These are phyloP conservation scores for Glaciozyma martinii DNA, from an alignment of 768 basidiomycete species.

Conservation along the genomic window DNA sequence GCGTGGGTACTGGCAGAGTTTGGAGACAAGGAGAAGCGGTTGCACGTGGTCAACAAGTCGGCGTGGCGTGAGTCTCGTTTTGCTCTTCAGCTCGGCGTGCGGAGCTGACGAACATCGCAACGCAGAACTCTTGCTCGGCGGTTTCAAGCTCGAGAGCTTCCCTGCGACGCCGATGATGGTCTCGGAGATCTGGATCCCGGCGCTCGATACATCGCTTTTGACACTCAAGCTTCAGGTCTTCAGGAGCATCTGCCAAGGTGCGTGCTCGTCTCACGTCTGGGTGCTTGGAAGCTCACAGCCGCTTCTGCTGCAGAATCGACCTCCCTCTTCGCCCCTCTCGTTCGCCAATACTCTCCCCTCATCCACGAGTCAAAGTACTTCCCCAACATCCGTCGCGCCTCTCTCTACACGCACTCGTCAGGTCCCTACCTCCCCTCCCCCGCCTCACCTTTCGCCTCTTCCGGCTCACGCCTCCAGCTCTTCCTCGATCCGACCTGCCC, in stretches of 20 bases:
- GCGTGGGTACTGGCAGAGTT: conserved; percentile 23
- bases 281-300: background rate
- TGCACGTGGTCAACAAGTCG: conserved; percentile 9
- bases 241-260: conserved; percentile 11
- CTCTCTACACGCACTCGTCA: conserved; percentile 58
- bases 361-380: conserved; percentile 64
- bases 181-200: conserved; percentile 13
- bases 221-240: conserved; percentile 6
- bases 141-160: background rate
- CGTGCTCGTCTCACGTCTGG: background rate
- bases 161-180: background rate
- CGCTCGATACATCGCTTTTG: conserved; percentile 23
- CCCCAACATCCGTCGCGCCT: conserved; percentile 40
- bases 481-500: conserved; percentile 24
- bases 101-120: background rate
- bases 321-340: conserved; percentile 54
- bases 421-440: conserved; percentile 54
- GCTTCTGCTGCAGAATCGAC: conserved; percentile 1
- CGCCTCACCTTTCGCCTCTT: conserved; percentile 33
- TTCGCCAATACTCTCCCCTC: conserved; percentile 53
- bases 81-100: too few relatives aligned
- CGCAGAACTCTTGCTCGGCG: conserved; percentile 13
- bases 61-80: conserved; percentile 9
- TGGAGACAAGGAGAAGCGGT: background rate
- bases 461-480: conserved; percentile 35